Evolutionary conservation across 495 filamentous ascomycete genomes (phyloP), one percentile per base, ranked within the genome.

Genomic region (Tuber microsphaerosporum): DNA sequence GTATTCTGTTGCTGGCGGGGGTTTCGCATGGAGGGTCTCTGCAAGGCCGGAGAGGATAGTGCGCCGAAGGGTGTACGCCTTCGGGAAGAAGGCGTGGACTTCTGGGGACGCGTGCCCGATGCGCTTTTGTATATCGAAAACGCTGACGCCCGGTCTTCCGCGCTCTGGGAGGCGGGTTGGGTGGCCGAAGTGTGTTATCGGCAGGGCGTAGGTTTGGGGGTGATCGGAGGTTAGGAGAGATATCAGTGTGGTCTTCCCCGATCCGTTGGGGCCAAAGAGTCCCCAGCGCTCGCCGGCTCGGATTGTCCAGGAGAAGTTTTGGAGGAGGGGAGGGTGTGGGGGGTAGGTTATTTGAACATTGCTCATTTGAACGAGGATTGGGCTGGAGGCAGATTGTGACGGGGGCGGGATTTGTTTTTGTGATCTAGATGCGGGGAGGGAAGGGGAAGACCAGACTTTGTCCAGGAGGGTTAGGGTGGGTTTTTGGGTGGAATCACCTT

Each of bases 221-320:
- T 99, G 95, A 82, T 99, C 95, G 5, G 94, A 97, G 48, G 92
- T 95, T 77, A 99, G 91, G 20, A 99, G 86, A 2, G 94, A 95
- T 22, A 97, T 87, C 71, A 99, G 86, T 0, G 95, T 99, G 0
- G 95, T 98, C 84, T 99, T 99, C 14, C 92, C 92, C 19, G 90
- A 92, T 31, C 91, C 95, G 80, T 98, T 97, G 20, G 94, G 89
- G 1, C 95, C 95, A 80, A 98, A 92, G 61, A 98, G 87, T 0
- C 91, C 94, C 93, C 94, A 97, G 76, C 93, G 88, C 79, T 97
- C 89, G 6, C 94, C 94, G 51, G 89, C 89, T 39, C 90, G 88
- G 19, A 98, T 89, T 19, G 86, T 91, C 94, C 95, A 97, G n/a
- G 84, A 84, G 92, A 94, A 97, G 81, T 90, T 88, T 1, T 93